phyloP scores from a whole-genome alignment of 164 flowering plant genomes.

The Annona cherimola region DNA sequence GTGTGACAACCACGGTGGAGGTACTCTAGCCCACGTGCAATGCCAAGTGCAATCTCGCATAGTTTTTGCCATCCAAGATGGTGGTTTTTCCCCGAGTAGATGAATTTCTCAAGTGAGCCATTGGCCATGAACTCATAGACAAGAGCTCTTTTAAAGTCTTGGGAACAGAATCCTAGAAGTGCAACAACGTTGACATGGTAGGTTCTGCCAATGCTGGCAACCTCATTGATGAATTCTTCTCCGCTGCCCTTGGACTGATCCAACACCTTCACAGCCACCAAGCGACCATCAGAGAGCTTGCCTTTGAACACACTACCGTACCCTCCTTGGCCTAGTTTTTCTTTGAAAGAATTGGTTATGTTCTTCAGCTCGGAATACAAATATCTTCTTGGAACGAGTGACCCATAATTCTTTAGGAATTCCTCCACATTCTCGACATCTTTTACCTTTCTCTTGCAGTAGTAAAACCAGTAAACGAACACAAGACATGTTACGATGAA shows the following conservation, averaged over 20 bases:
- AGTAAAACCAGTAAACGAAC: background rate
- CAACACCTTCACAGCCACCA: slow-evolving; percentile 1
- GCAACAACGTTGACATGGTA: slow-evolving; percentile 6
- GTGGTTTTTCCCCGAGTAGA: background rate
- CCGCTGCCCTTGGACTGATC: background rate
- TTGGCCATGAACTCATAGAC: slow-evolving; percentile 9
- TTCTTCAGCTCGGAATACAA: background rate
- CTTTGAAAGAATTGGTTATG: background rate
- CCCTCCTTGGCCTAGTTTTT: slow-evolving; percentile 6
- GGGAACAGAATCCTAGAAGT: slow-evolving; percentile 3
- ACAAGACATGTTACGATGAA: background rate
- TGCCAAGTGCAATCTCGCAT: background rate
- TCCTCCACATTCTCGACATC: background rate
- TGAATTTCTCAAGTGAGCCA: slow-evolving; percentile 7
- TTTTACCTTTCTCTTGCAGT: background rate
- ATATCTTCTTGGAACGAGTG: background rate
- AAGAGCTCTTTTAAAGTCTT: slow-evolving; percentile 7
- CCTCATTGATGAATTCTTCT: slow-evolving; percentile 9
- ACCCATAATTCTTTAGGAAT: slow-evolving; percentile 4
- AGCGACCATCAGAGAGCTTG: slow-evolving; percentile 2
- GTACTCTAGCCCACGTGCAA: slow-evolving; percentile 6
- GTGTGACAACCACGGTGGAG: slow-evolving; percentile 7
- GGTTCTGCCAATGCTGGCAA: background rate
- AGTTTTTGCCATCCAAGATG: background rate
- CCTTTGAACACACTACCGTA: slow-evolving; percentile 2